phyloP scores from a whole-genome alignment of 1,284 basidiomycete species.

The Ceratobasidium papillatum region DNA sequence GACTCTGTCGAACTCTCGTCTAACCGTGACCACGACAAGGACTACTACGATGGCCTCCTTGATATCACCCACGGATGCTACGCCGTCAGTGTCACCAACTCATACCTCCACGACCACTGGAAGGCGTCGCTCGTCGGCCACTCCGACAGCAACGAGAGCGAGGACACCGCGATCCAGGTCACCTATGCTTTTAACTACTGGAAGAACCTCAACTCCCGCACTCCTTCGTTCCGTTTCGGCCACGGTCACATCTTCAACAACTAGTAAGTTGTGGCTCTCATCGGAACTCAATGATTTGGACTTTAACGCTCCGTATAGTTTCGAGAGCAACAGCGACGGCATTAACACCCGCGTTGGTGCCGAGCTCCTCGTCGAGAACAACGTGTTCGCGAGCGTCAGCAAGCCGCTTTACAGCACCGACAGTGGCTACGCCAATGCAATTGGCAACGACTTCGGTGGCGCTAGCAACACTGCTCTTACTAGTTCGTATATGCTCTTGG shows the following conservation, averaged over 20 bases:
- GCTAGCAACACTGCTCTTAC: background rate
- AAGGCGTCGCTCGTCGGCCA: conserved; percentile 42
- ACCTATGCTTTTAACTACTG: conserved; percentile 42
- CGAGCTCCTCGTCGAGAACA: conserved; percentile 55
- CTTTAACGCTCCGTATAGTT: conserved; percentile 42
- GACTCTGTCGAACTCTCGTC: conserved; percentile 39
- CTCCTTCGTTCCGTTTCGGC: conserved; percentile 52
- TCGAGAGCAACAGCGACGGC: conserved; percentile 59
- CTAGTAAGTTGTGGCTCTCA: background rate
- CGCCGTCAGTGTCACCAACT: conserved; percentile 29
- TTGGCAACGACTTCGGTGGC: conserved; percentile 35
- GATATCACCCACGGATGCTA: conserved; percentile 36
- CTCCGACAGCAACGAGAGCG: conserved; percentile 33
- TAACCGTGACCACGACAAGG: conserved; percentile 41
- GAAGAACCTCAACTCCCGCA: conserved; percentile 47
- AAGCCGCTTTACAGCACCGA: conserved; percentile 28
- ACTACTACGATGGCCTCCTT: conserved; percentile 40
- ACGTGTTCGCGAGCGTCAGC: conserved; percentile 50
- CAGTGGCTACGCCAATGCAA: conserved; percentile 30
- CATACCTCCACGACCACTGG: conserved; percentile 42
- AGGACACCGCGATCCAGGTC: conserved; percentile 36
- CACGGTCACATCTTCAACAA: conserved; percentile 33
- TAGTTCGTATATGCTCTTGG: background rate
- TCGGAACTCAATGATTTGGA: background rate
- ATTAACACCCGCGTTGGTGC: conserved; percentile 37